These are phyloP conservation scores for Xylaria venustula DNA, from an alignment of 495 filamentous ascomycete genomes.

Conservation along the genomic window DNA sequence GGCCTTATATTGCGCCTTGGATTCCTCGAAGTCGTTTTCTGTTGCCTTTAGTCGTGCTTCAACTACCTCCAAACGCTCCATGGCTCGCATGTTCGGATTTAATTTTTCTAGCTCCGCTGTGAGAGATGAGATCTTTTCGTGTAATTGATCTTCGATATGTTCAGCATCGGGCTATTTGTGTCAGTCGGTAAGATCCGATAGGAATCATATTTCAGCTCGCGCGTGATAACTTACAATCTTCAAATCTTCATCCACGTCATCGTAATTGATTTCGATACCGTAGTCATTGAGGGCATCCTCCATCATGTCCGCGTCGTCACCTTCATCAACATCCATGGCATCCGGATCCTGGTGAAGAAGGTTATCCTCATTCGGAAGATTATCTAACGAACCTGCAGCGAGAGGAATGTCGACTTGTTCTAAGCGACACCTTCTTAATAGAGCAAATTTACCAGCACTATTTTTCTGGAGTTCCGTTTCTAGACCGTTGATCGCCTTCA, in stretches of 20 bases:
- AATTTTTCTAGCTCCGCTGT: slow-evolving; percentile 84
- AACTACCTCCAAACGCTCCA: slow-evolving; percentile 85
- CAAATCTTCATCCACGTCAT: slow-evolving; percentile 79
- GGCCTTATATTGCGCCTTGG: slow-evolving; percentile 66
- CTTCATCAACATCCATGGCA: slow-evolving; percentile 85
- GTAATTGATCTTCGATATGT: slow-evolving; percentile 72
- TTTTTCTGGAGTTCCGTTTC: slow-evolving; percentile 83
- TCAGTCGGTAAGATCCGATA: slow-evolving; percentile 28
- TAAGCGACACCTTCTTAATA: slow-evolving; percentile 86
- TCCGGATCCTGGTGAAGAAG: slow-evolving; percentile 66
- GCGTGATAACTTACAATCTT: slow-evolving; percentile 59
- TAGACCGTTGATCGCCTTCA: slow-evolving; percentile 71
- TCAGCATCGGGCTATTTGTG: slow-evolving; percentile 60
- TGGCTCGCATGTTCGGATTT: slow-evolving; percentile 92
- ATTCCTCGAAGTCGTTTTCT: slow-evolving; percentile 85
- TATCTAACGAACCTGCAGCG: slow-evolving; percentile 74
- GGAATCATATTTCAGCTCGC: not conserved
- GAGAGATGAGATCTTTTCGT: slow-evolving; percentile 71
- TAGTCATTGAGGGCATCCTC: slow-evolving; percentile 69
- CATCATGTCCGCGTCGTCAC: slow-evolving; percentile 57
- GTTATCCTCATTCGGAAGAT: slow-evolving; percentile 83
- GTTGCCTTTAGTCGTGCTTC: slow-evolving; percentile 79
- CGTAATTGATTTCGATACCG: slow-evolving; percentile 90
- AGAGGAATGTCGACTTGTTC: slow-evolving; percentile 90
- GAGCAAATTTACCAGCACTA: slow-evolving; percentile 74